Evolutionary conservation across 441 rosid species (phyloP).

Genomic region (Adansonia gregorii): DNA sequence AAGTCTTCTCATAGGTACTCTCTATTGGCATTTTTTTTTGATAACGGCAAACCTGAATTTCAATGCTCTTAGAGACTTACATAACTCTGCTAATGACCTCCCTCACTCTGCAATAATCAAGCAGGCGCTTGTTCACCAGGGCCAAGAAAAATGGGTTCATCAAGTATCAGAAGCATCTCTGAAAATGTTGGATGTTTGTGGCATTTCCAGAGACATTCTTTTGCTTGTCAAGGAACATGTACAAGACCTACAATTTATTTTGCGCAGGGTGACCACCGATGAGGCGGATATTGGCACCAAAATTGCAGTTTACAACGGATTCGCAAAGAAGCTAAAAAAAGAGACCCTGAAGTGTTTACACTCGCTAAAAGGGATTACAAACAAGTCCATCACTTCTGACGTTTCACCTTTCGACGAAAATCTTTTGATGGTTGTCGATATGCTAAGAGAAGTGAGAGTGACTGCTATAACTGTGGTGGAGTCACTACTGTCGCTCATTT

Average conservation of each 20-base stretch:
- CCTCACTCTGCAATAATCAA: slow-evolving; percentile 58
- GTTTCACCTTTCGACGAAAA: slow-evolving; percentile 34
- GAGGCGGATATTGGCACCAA: slow-evolving; percentile 45
- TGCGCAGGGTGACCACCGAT: slow-evolving; percentile 43
- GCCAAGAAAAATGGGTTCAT: slow-evolving; percentile 58
- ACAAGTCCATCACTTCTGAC: slow-evolving; percentile 31
- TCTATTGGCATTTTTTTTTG: neutral
- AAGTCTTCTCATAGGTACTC: too few relatives aligned
- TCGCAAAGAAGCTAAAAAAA: slow-evolving; percentile 60
- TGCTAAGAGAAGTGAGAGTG: slow-evolving; percentile 60
- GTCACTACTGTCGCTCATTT: slow-evolving; percentile 59
- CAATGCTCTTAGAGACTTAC: slow-evolving; percentile 61
- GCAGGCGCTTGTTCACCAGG: slow-evolving; percentile 43
- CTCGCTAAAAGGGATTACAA: slow-evolving; percentile 48
- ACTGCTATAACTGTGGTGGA: slow-evolving; percentile 53
- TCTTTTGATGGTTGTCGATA: slow-evolving; percentile 48
- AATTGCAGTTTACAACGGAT: slow-evolving; percentile 51
- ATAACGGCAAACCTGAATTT: slow-evolving; percentile 53
- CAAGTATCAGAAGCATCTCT: slow-evolving; percentile 66
- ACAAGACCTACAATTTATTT: slow-evolving; percentile 47
- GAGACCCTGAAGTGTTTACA: slow-evolving; percentile 61
- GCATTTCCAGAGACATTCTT: slow-evolving; percentile 60
- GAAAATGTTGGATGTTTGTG: slow-evolving; percentile 64
- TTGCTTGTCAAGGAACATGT: slow-evolving; percentile 56
- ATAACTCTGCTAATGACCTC: slow-evolving; percentile 64